Base-by-base conservation (phyloP, 192 early-diverging fungal species). In the Haplosporangium gracile region DNA sequence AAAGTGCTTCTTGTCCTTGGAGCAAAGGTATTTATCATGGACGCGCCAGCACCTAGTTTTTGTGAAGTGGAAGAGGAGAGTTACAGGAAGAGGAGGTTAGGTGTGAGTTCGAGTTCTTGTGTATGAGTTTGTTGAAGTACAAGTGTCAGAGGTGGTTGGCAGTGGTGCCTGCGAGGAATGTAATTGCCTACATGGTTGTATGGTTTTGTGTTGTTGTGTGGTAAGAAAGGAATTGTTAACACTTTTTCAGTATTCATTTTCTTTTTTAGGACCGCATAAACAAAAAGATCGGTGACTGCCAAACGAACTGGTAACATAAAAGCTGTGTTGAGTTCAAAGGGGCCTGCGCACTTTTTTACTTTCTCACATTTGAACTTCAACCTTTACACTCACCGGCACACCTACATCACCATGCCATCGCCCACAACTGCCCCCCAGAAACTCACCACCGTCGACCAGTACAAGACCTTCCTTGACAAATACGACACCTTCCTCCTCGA, bases 401-500 rank as follows among this genome's bases (percentile, higher is more conserved):
- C 45, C 34, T 1, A 43, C 75, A 72, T 51, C 70, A 74, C 80
- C 78, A 57, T 70, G 16, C 32, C 60, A 34, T 43, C 72, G n/a
- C 5, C 60, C 22, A 42, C 36, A 47, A 57, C 34, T 40, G 29
- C 55, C 26, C 87, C 88, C 13, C 74, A 82, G 39, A 90, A 90
- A 75, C 78, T 93, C 71, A 85, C 77, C 53, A 82, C 87, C n/a
- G 40, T 79, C 74, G 90, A 93, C 68, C 91, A 93, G 39, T 89
- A 89, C 39, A 77, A 91, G 45, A 75, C 18, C 8, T 97, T 95
- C 81, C 70, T 98, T 42, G 95, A 96, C 82, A 88, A 89, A 55
- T 94, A 92, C 76, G 98, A 99, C 85, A 99, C 96, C 22, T 99
- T 98, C 78, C 88, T 99, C 71, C 94, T 99, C 63, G 98, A 99